phyloP scores from a whole-genome alignment of 139 green algal genomes.

The Deuterostichococcus epilithicus region DNA sequence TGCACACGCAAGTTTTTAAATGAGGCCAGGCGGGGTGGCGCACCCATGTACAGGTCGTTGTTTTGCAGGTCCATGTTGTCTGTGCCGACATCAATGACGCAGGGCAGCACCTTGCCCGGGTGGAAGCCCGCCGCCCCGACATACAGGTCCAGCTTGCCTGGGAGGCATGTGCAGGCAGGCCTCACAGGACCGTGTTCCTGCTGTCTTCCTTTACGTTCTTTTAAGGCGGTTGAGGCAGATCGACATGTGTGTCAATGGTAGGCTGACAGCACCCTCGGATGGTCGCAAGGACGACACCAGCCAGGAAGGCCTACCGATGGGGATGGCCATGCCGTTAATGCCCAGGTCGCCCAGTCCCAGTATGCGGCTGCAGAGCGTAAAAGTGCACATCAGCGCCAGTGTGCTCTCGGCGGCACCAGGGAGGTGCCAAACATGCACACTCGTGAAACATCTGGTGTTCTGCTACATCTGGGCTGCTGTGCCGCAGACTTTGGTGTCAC shows the following conservation, averaged over 20 bases:
- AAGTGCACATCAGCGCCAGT: too few species aligned
- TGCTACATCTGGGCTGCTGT: too few species aligned
- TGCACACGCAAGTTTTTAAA: too few species aligned
- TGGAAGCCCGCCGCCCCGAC: conserved; percentile 85
- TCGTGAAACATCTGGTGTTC: too few species aligned
- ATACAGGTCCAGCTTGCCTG: conserved; percentile 94
- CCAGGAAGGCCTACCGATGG: conserved; percentile 33
- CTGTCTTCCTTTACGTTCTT: too few species aligned
- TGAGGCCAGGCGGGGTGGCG: too few species aligned
- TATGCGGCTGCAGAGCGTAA: conserved; percentile 58
- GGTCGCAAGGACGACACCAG: background rate
- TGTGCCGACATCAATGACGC: conserved; percentile 86
- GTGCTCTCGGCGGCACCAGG: too few species aligned
- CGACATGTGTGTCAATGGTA: too few species aligned
- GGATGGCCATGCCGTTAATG: conserved; percentile 72
- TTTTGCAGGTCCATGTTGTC: conserved; percentile 64
- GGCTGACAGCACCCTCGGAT: background rate
- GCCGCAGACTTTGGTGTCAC: too few species aligned
- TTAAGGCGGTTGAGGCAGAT: too few species aligned
- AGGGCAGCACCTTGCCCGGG: conserved; percentile 78
- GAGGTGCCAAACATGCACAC: too few species aligned
- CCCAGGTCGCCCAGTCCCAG: conserved; percentile 85
- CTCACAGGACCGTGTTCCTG: background rate
- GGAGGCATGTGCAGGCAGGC: background rate
- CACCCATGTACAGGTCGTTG: background rate